These are phyloP conservation scores for Chytridium lagenaria DNA, from an alignment of 371 early-diverging fungal species.

Conservation along the genomic window DNA sequence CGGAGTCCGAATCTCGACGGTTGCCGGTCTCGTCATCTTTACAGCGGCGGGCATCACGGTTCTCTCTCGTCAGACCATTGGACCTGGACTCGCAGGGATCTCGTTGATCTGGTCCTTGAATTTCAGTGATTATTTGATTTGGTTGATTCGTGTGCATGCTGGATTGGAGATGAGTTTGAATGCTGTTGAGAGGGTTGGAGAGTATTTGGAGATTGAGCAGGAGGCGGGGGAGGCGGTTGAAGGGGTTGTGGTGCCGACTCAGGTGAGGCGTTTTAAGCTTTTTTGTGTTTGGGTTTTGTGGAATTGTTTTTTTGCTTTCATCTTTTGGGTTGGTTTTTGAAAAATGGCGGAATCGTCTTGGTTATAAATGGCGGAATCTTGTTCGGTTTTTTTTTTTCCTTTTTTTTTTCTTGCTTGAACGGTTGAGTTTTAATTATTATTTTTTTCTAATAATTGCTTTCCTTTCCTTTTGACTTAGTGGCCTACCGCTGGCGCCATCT, in stretches of 20 bases:
- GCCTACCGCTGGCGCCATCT: conserved; percentile 69
- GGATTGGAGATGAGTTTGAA: conserved; percentile 76
- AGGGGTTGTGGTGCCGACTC: conserved; percentile 49
- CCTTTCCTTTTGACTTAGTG: conserved; percentile 45
- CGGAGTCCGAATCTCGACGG: conserved; percentile 70
- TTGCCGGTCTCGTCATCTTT: conserved; percentile 72
- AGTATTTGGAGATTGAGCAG: conserved; percentile 55
- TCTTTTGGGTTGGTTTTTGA: background rate
- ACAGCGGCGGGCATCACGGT: conserved; percentile 65
- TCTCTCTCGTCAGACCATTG: conserved; percentile 27
- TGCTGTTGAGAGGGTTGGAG: conserved; percentile 59
- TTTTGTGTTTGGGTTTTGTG: background rate
- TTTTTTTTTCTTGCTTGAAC: too few relatives aligned
- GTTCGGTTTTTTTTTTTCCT: too few relatives aligned
- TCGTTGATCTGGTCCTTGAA: conserved; percentile 78
- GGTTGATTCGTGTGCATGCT: conserved; percentile 77
- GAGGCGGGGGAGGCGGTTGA: conserved; percentile 40
- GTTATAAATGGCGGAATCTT: too few relatives aligned
- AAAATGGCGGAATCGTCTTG: background rate
- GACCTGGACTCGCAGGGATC: conserved; percentile 66
- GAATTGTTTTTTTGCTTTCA: background rate
- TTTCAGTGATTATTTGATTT: conserved; percentile 75
- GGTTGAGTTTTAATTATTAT: too few relatives aligned
- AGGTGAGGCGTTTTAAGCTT: conserved; percentile 45
- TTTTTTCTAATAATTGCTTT: too few relatives aligned